A percentile compares a stretch with the other conserved stretches of the same genome.
These are phyloP conservation scores for Microsporum ferrugineum DNA, from an alignment of 2,329 filamentous ascomycete genomes.

Conservation along the genomic window DNA sequence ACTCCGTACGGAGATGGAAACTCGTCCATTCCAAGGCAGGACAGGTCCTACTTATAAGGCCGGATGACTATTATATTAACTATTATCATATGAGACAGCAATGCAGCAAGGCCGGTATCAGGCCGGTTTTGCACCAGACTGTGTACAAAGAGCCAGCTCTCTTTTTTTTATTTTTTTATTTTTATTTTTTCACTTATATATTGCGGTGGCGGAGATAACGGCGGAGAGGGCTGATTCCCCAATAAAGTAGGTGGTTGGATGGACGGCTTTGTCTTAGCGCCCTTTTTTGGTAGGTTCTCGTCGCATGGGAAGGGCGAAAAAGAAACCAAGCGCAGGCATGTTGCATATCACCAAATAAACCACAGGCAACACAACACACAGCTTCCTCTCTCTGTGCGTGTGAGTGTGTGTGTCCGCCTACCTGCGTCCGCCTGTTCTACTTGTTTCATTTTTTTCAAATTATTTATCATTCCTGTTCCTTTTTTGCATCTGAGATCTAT, in stretches of 20 bases:
- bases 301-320: not conserved
- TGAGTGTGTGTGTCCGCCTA: not conserved
- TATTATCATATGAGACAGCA: too few species aligned
- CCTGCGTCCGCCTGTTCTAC: not conserved
- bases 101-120: too few species aligned
- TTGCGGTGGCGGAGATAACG: not conserved
- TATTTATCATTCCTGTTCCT: not conserved
- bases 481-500: not conserved
- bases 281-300: not conserved
- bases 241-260: slow-evolving; percentile 3
- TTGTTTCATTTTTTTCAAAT: not conserved
- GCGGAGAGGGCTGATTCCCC: not conserved
- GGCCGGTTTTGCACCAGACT: too few species aligned
- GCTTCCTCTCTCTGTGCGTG: not conserved
- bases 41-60: too few species aligned
- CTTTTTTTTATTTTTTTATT: too few species aligned
- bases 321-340: not conserved
- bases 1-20: too few species aligned
- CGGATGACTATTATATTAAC: too few species aligned
- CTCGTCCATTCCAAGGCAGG: too few species aligned
- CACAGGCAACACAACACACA: too few species aligned
- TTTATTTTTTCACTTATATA: too few species aligned
- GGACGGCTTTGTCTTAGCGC: slow-evolving; percentile 7
- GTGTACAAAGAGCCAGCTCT: too few species aligned
- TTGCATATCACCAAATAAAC: not conserved